Evolutionary conservation across 345 rosid species (phyloP).

Genomic region (Reutealis trisperma): DNA sequence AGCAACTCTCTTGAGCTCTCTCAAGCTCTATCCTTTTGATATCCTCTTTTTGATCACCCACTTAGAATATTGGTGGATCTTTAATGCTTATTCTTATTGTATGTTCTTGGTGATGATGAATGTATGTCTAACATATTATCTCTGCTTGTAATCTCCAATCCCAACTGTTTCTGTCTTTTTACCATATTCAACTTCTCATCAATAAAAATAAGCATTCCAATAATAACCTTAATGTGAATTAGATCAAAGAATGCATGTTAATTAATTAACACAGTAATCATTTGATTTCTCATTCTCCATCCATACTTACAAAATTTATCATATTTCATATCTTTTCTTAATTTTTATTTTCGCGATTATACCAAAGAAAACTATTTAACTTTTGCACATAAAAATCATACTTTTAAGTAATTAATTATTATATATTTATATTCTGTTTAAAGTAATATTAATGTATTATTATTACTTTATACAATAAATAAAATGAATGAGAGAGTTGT

Average conservation of each 20-base stretch:
- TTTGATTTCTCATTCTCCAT: too few relatives aligned
- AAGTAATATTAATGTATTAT: too few relatives aligned
- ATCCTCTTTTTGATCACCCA: too few relatives aligned
- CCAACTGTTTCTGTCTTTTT: not conserved
- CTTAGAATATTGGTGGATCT: not conserved
- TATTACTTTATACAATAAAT: too few relatives aligned
- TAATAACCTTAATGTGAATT: too few relatives aligned
- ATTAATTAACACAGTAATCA: too few relatives aligned
- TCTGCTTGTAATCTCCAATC: not conserved
- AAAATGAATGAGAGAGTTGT: too few relatives aligned
- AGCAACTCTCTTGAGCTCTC: slow-evolving; percentile 31
- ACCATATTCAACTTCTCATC: not conserved
- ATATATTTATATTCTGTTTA: not conserved
- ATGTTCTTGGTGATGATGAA: not conserved
- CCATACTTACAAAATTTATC: too few relatives aligned
- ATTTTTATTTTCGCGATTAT: not conserved
- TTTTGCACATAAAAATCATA: not conserved
- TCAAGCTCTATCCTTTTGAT: not conserved
- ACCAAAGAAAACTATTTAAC: not conserved
- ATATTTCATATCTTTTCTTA: not conserved
- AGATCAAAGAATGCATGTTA: too few relatives aligned
- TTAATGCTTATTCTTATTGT: not conserved
- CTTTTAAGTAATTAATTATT: not conserved
- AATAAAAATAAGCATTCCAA: not conserved
- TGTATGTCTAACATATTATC: not conserved